phyloP scores from a whole-genome alignment of 805 yeast genomes.

The Kuraishia hungarica region DNA sequence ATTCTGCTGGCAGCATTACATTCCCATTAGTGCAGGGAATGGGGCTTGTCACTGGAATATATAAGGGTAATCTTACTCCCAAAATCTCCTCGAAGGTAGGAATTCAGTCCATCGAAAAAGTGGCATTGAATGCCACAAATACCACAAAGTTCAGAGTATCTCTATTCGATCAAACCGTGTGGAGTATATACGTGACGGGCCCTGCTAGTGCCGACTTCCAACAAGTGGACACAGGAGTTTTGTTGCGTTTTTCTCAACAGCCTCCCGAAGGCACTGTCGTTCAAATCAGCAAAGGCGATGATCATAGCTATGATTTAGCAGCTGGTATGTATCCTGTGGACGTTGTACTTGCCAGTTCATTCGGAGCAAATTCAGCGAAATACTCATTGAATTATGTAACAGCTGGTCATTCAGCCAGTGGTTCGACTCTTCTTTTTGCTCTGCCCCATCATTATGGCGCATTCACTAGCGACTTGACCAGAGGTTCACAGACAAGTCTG shows the following conservation, averaged over 20 bases:
- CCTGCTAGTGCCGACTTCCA: constrained; percentile 24
- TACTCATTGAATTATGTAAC: constrained; percentile 34
- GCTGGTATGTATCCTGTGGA: constrained; percentile 46
- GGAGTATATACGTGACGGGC: constrained; percentile 54
- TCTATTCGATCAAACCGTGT: constrained; percentile 46
- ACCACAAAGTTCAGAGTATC: constrained; percentile 45
- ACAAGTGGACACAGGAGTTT: constrained; percentile 30
- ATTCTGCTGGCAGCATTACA: constrained; percentile 22
- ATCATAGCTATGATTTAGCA: constrained; percentile 31
- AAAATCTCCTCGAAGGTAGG: constrained; percentile 58
- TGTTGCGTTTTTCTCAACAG: constrained; percentile 35
- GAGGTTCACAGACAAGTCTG: constrained; percentile 14
- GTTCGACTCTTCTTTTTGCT: constrained; percentile 36
- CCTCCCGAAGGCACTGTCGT: constrained; percentile 11
- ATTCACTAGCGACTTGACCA: not conserved
- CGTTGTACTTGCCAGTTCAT: not conserved
- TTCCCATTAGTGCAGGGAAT: constrained; percentile 73
- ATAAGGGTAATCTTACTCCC: constrained; percentile 44
- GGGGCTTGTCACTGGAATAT: constrained; percentile 69
- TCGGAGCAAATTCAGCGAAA: not conserved
- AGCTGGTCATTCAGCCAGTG: constrained; percentile 30
- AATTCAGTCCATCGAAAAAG: constrained; percentile 36
- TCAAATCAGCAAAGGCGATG: constrained; percentile 10
- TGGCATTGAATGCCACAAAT: constrained; percentile 27
- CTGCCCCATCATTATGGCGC: constrained; percentile 35